Conservation (phyloP, 2,329 filamentous ascomycete genomes). For the Hymenoscyphus fraxineus region DNA sequence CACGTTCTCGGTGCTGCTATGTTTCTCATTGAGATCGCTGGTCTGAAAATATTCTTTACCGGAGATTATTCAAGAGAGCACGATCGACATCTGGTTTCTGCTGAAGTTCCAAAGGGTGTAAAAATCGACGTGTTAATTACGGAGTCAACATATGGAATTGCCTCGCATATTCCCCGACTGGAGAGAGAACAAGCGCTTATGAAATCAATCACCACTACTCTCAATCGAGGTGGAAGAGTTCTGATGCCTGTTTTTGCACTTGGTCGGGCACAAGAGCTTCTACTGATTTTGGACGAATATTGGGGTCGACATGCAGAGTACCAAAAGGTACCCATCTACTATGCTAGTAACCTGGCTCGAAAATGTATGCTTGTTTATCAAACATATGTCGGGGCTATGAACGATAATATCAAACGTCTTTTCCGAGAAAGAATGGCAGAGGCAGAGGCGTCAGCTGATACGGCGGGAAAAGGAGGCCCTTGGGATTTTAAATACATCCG, state of each 20-base stretch:
- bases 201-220: conserved; percentile 87
- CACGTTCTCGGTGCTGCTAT: conserved; percentile 98
- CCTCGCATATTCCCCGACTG: conserved; percentile 83
- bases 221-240: conserved; percentile 88
- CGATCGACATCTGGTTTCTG: conserved; percentile 91
- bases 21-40: conserved; percentile 96
- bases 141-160: conserved; percentile 95
- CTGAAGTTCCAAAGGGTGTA: conserved; percentile 80
- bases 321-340: conserved; percentile 92
- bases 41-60: conserved; percentile 94
- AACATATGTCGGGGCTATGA: conserved; percentile 97
- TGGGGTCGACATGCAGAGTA: conserved; percentile 87
- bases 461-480: conserved; percentile 72
- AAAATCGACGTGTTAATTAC: conserved; percentile 97
- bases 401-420: conserved; percentile 96
- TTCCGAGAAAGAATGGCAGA: conserved; percentile 91
- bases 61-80: conserved; percentile 96
- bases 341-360: conserved; percentile 88
- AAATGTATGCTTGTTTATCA: conserved; percentile 99
- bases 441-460: conserved; percentile 75
- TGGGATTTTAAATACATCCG: conserved; percentile 98
- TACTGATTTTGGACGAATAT: conserved; percentile 94
- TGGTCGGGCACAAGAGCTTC: conserved; percentile 86
- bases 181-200: conserved; percentile 92
- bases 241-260: conserved; percentile 95